Base-by-base conservation (phyloP, 208 protist species). In the Trypanosoma lewisi region DNA sequence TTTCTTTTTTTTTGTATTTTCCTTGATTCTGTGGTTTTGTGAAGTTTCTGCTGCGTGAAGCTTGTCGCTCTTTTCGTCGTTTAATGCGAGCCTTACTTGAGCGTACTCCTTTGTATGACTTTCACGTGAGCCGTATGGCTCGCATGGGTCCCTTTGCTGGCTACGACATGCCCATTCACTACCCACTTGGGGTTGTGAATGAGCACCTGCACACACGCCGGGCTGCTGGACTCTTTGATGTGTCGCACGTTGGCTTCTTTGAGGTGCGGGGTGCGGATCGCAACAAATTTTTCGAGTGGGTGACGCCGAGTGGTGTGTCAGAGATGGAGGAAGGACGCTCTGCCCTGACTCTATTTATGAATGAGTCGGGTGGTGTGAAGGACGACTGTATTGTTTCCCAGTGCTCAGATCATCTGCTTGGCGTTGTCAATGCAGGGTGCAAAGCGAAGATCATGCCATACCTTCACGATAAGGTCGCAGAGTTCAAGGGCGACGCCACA, bases 361-460 rank as follows among this genome's bases (percentile, higher is more conserved):
- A 98, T 73, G 93, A 87, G 36, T 60, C 62, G n/a, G 90, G 91
- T 67, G 94, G 95, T 23, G 82, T 98, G 41, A 89, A 96, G 54
- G 98, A 99, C 77, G 98, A 99, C 80, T 92, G 86, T 45, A 96
- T 99, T 69, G 75, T 98, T 9, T 92, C 91, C 48, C 95, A 93
- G 57, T 79, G 78, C 51, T 74, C 72, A 2, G 93, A 98, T 44
- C 78, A 96, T 69, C 54, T 98, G 4, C 96, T 97, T 58, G 67
- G 97, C 31, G 97, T 99, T n/a, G 82, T 98, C 19, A 99, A 99
- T 77, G 97, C 97, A 17, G 97, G 89, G 44, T 98, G 93, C 73
- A 89, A 94, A 39, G 92, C 94, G 4, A 98, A 98, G 77, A 97
- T 99, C 36, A 64, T 98, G 14, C 81, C 75, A 12, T 96, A 99